A percentile compares a stretch with the other conserved stretches of the same genome.
These are phyloP conservation scores for Tetraselmis striata DNA, from an alignment of 139 green algal genomes.

Conservation along the genomic window DNA sequence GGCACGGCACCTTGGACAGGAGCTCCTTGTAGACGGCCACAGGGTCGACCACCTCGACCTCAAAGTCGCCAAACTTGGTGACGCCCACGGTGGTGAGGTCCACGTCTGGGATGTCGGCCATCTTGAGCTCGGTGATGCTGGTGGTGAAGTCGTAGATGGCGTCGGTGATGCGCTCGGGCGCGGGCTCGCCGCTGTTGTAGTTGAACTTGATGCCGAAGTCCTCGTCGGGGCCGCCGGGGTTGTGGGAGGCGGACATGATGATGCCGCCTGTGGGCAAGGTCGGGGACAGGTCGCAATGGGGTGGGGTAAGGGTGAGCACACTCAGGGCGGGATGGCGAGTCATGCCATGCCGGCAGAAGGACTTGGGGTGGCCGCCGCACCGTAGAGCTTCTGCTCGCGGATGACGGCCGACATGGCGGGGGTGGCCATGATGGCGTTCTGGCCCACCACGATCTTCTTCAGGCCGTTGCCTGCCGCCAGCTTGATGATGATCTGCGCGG, in stretches of 20 bases:
- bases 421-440: conserved; percentile 93
- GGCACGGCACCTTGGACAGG: conserved; percentile 34
- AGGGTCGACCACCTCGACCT: conserved; percentile 92
- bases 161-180: conserved; percentile 96
- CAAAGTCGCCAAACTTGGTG: conserved; percentile 80
- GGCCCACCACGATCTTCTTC: conserved; percentile 81
- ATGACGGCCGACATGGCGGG: conserved; percentile 96
- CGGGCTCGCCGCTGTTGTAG: conserved; percentile 88
- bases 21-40: conserved; percentile 87
- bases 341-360: too few species aligned
- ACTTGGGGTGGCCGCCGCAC: conserved; percentile 25
- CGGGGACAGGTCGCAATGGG: conserved; percentile 6
- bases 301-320: not conserved
- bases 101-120: conserved; percentile 88
- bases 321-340: too few species aligned
- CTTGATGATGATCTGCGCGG: conserved; percentile 94
- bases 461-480: conserved; percentile 82
- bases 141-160: conserved; percentile 91
- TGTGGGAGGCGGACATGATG: conserved; percentile 98
- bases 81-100: conserved; percentile 76
- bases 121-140: conserved; percentile 73
- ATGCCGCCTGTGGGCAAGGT: conserved; percentile 69
- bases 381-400: conserved; percentile 74
- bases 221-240: conserved; percentile 92
- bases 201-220: conserved; percentile 99